Evolutionary conservation across 352 stramenopile genomes (phyloP).

Genomic region (Thraustochytrium sp.): DNA sequence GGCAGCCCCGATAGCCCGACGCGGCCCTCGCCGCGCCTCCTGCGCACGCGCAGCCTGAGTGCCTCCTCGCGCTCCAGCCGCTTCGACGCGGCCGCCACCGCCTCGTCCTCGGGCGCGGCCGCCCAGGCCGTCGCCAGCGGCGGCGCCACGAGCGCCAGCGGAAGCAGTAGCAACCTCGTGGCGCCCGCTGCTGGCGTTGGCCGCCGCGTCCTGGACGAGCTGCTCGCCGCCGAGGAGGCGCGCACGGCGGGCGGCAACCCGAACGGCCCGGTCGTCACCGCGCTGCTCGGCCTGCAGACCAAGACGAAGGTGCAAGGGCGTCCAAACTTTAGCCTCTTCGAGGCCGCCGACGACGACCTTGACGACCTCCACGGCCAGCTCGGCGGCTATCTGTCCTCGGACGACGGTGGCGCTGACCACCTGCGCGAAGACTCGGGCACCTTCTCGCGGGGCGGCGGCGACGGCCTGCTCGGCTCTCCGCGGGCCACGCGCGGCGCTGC

Average conservation of each 20-base stretch:
- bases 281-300: neutral
- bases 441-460: too few species aligned
- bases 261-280: neutral
- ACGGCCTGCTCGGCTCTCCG: too few species aligned
- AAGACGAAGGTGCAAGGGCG: neutral
- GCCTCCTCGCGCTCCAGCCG: too few species aligned
- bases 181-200: neutral
- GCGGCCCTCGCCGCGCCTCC: too few species aligned
- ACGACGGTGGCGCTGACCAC: neutral
- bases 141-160: neutral
- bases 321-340: neutral
- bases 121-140: neutral
- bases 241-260: neutral
- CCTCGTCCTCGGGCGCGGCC: neutral
- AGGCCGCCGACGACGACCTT: neutral
- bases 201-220: slow-evolving; percentile 15
- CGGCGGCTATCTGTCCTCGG: too few species aligned
- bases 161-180: neutral
- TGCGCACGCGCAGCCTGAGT: too few species aligned
- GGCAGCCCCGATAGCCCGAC: too few species aligned
- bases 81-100: too few species aligned
- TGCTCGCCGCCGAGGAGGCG: slow-evolving; percentile 12
- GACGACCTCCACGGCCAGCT: neutral
- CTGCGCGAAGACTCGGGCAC: neutral
- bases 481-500: too few species aligned